Conservation (phyloP, 2,329 filamentous ascomycete genomes). For the Nigrograna mackinnonii region DNA sequence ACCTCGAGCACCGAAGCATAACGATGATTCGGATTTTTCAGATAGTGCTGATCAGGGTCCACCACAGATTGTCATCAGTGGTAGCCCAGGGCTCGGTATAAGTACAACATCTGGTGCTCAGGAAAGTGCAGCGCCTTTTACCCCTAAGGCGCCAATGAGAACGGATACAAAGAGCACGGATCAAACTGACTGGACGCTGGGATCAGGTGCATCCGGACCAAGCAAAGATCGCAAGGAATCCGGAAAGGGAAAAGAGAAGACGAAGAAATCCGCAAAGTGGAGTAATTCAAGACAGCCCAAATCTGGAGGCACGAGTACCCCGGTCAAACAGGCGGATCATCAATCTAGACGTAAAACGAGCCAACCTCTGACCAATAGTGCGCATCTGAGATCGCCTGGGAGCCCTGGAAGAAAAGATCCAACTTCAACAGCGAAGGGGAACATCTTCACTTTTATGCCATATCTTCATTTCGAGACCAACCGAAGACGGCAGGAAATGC, state of each 20-base stretch:
- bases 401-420: constrained; percentile 38
- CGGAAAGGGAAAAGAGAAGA: constrained; percentile 33
- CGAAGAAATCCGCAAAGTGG: constrained; percentile 33
- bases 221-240: constrained; percentile 24
- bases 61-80: constrained; percentile 30
- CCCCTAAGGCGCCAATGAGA: constrained; percentile 26
- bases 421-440: constrained; percentile 31
- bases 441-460: constrained; percentile 60
- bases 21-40: constrained; percentile 38
- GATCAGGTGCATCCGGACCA: constrained; percentile 20
- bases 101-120: constrained; percentile 21
- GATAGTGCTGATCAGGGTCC: constrained; percentile 31
- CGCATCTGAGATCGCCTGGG: constrained; percentile 36
- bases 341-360: constrained; percentile 22
- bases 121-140: constrained; percentile 8
- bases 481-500: constrained; percentile 59
- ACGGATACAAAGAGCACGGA: constrained; percentile 36
- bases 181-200: constrained; percentile 33
- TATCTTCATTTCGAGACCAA: constrained; percentile 69
- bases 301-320: constrained; percentile 31
- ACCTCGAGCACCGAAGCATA: constrained; percentile 30
- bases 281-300: constrained; percentile 21
- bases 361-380: constrained; percentile 27
- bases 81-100: constrained; percentile 26
- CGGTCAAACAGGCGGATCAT: constrained; percentile 24